Base-by-base conservation (phyloP, 192 early-diverging fungal genomes). In the Entomortierella parvispora region DNA sequence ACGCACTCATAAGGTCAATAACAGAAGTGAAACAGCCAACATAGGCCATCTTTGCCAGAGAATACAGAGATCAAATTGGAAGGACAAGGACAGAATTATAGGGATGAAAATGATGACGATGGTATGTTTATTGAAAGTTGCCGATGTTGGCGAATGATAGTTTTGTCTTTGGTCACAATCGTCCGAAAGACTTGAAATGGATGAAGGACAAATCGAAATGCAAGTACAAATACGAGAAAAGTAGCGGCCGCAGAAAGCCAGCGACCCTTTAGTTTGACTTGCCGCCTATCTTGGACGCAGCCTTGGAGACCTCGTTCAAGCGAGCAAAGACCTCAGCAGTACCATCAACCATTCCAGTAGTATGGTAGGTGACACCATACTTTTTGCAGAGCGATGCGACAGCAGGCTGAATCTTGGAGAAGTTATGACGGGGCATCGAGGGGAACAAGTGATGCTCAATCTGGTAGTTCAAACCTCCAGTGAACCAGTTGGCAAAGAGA, bases 371-470 rank as follows among this genome's bases (percentile, higher is more conserved):
- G 26, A 94, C 75, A 46, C 68, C 59, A 68, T 93, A 85, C 82
- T 92, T 87, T 44, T 85, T 85, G 83, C 91, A 92, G 4, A 95
- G 61, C 4, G 67, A 48, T 60, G 84, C 79, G n/a, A 95, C 84
- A 32, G 85, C 81, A n/a, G 85, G 87, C 57, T 88, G 83, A 22
- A 90, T 80, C 71, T 88, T 83, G 48, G 70, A 66, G 62, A 92
- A 86, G 74, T 84, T 84, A 78, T 95, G 90, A 34, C 93, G 87
- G 14, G 93, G 93, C 62, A 95, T 85, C 37, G 81, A 86, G 9
- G 93, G 92, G 87, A 95, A 95, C 71, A 93, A 58, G 71, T 95
- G 93, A 84, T 95, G 93, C 79, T 95, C 92, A 62, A 95, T 93
- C 71, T 95, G 93, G 83, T 84, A 92, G 86, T 93, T 94, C 56